These are phyloP conservation scores for Aphanomyces euteiches DNA, from an alignment of 352 stramenopile species.

Conservation along the genomic window DNA sequence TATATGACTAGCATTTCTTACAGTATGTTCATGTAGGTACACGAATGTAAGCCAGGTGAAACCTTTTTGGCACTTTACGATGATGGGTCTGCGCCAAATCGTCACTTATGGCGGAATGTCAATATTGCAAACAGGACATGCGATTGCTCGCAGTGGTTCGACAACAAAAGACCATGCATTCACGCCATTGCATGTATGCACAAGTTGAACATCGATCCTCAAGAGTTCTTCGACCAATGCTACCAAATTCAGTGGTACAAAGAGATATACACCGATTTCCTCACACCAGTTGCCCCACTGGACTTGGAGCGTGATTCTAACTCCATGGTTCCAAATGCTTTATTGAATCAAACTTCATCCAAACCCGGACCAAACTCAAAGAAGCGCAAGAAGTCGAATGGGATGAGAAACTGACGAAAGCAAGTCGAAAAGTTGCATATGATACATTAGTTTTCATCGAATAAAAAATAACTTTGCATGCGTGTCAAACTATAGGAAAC, in stretches of 20 bases:
- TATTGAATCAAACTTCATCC: background rate
- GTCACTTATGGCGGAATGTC: slow-evolving; percentile 1
- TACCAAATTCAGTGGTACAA: background rate
- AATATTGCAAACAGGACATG: background rate
- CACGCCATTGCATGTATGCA: background rate
- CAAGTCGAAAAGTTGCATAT: background rate
- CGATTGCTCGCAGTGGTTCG: slow-evolving; percentile 1
- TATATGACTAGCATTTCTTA: background rate
- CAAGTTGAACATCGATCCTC: background rate
- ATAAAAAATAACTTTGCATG: too few species aligned
- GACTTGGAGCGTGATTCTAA: background rate
- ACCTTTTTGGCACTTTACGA: background rate
- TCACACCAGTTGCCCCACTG: background rate
- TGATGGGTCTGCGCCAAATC: background rate
- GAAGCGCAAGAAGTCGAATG: background rate
- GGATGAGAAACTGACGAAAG: background rate
- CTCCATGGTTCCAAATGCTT: background rate
- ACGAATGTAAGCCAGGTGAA: background rate
- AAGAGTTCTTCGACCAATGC: background rate
- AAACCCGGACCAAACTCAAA: background rate
- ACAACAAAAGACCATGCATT: slow-evolving; percentile 3
- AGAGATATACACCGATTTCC: background rate
- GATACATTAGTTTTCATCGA: background rate
- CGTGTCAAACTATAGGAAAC: too few species aligned
- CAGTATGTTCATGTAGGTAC: background rate